Percentiles rank a stretch among this genome's conserved stretches.
Evolutionary conservation across 306 rosid species (phyloP).

Genomic region (Neltuma alba): DNA sequence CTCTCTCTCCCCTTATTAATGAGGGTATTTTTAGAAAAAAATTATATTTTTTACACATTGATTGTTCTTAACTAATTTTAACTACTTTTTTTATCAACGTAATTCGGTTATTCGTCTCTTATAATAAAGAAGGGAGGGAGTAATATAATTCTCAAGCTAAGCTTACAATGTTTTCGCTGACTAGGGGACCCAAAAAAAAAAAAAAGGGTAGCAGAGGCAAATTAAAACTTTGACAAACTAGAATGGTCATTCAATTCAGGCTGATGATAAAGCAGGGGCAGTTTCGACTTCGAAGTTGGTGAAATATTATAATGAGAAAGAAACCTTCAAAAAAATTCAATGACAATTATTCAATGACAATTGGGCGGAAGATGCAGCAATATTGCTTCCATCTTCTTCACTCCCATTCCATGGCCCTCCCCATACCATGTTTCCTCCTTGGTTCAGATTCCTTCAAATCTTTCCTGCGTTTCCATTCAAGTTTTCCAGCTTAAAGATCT

Average conservation of each 20-base stretch:
- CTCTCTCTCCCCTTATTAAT: too few relatives aligned
- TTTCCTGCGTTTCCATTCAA: background rate
- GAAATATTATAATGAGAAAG: background rate
- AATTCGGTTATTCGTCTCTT: too few relatives aligned
- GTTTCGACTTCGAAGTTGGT: conserved; percentile 12
- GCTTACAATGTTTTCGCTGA: background rate
- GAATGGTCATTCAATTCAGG: background rate
- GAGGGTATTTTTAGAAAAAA: too few relatives aligned
- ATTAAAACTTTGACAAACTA: too few relatives aligned
- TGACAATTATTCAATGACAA: conserved; percentile 13
- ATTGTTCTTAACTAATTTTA: too few relatives aligned
- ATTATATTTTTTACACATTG: too few relatives aligned
- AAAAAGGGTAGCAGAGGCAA: too few relatives aligned
- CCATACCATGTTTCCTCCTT: background rate
- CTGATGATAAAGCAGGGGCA: conserved; percentile 4
- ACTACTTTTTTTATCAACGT: too few relatives aligned
- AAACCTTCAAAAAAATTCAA: background rate
- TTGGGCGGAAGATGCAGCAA: background rate
- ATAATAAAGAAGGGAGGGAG: too few relatives aligned
- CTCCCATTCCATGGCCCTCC: background rate
- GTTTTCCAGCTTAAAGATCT: conserved; percentile 23
- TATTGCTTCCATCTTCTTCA: background rate
- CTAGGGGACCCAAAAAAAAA: background rate
- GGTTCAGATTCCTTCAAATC: background rate
- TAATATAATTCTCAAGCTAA: background rate